phyloP scores from a whole-genome alignment of 371 early-diverging fungal species.

The Cokeromyces recurvatus region DNA sequence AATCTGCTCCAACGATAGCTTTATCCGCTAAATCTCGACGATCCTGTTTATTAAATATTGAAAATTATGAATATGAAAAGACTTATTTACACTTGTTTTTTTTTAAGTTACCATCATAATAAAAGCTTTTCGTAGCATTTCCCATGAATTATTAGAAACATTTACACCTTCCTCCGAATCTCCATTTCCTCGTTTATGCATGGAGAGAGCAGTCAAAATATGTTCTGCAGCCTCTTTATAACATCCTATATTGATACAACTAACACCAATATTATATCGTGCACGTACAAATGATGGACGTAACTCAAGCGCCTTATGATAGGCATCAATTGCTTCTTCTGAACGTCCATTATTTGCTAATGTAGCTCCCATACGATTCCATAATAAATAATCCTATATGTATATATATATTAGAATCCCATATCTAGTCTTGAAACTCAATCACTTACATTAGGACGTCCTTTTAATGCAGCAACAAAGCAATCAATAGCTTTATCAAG shows the following conservation, averaged over 20 bases:
- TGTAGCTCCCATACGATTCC: slow-evolving; percentile 97
- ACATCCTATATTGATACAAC: slow-evolving; percentile 89
- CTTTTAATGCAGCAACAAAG: slow-evolving; percentile 87
- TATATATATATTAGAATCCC: neutral
- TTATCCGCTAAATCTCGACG: slow-evolving; percentile 54
- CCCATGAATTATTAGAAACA: slow-evolving; percentile 61
- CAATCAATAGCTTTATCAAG: slow-evolving; percentile 96
- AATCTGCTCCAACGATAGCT: slow-evolving; percentile 56
- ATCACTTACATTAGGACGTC: slow-evolving; percentile 76
- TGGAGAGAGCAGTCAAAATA: slow-evolving; percentile 78
- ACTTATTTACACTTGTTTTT: neutral
- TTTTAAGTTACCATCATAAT: slow-evolving; percentile 57
- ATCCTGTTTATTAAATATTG: slow-evolving; percentile 22
- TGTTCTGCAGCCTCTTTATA: slow-evolving; percentile 95
- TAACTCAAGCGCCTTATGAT: slow-evolving; percentile 88
- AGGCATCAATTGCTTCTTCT: slow-evolving; percentile 88
- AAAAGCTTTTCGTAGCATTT: slow-evolving; percentile 59
- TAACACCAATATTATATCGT: slow-evolving; percentile 92
- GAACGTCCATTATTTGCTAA: slow-evolving; percentile 86
- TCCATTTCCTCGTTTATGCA: slow-evolving; percentile 61
- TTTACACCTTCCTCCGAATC: slow-evolving; percentile 55
- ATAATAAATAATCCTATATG: slow-evolving; percentile 84
- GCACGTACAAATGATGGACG: slow-evolving; percentile 95
- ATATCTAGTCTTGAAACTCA: too few species aligned
- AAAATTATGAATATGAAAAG: too few species aligned